Percentiles rank a stretch among this genome's conserved stretches.
phyloP scores from a whole-genome alignment of 164 flowering plant species.

The Vitis rupestris region DNA sequence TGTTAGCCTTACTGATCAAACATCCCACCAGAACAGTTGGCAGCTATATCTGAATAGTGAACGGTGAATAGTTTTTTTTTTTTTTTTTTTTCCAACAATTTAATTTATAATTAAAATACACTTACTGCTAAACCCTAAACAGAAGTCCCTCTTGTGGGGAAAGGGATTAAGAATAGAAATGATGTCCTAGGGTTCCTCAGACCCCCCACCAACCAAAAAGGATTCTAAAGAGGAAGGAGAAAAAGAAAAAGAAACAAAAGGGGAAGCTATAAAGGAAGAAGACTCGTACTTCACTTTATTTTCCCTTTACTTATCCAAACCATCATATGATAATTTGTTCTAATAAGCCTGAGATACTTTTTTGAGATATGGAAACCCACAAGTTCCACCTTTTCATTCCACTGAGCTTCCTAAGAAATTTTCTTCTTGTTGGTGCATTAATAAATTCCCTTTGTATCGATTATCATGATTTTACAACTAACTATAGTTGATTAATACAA shows the following conservation, averaged over 20 bases:
- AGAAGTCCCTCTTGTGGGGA: neutral
- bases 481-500: constrained; percentile 3
- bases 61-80: too few relatives aligned
- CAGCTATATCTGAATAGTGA: too few relatives aligned
- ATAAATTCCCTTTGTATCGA: neutral
- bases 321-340: constrained; percentile 4
- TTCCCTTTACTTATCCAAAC: constrained; percentile 14
- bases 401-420: constrained; percentile 13
- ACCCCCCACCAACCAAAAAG: constrained; percentile 14
- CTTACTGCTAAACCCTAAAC: too few relatives aligned
- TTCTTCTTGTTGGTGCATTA: neutral
- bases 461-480: constrained; percentile 1
- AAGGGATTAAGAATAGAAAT: neutral
- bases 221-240: constrained; percentile 4
- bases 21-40: neutral
- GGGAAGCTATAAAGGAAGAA: constrained; percentile 1
- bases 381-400: constrained; percentile 14
- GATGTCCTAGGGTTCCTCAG: constrained; percentile 4
- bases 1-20: neutral
- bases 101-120: too few relatives aligned
- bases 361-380: constrained; percentile 15
- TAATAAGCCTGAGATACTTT: constrained; percentile 8
- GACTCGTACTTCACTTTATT: constrained; percentile 4
- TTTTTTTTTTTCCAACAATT: too few relatives aligned
- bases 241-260: constrained; percentile 4